phyloP scores from a whole-genome alignment of 495 filamentous ascomycete species.

The Neurospora pannonica region DNA sequence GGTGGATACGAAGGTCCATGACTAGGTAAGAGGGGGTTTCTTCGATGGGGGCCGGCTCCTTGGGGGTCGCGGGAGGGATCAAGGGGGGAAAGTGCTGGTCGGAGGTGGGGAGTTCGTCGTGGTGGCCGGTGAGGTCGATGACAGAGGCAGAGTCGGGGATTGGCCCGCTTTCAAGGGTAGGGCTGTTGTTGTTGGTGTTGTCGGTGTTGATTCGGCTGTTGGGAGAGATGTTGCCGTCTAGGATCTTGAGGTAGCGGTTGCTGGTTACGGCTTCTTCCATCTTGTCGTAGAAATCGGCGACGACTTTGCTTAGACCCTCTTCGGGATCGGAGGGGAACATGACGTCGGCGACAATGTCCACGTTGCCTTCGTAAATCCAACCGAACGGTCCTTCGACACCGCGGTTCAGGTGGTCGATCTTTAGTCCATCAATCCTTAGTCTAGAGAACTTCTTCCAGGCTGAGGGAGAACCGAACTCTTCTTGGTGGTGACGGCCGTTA shows the following conservation, averaged over 20 bases:
- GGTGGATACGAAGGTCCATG: conserved; percentile 81
- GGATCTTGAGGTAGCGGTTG: conserved; percentile 46
- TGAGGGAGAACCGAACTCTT: conserved; percentile 32
- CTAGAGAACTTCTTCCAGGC: conserved; percentile 91
- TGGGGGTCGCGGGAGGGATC: not conserved
- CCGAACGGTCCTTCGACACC: conserved; percentile 91
- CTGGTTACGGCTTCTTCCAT: conserved; percentile 85
- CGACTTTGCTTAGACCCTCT: conserved; percentile 79
- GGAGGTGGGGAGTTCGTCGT: not conserved
- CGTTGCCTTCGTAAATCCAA: conserved; percentile 93
- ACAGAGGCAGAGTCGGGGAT: not conserved
- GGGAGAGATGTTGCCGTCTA: conserved; percentile 24
- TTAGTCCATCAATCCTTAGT: conserved; percentile 83
- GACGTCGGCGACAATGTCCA: conserved; percentile 93
- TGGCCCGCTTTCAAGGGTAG: conserved; percentile 2
- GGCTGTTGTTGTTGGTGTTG: conserved; percentile 5
- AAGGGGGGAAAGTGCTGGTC: not conserved
- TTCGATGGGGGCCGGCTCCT: conserved; percentile 13
- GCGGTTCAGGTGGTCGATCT: conserved; percentile 91
- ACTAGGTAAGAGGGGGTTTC: conserved; percentile 64
- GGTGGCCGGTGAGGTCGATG: not conserved
- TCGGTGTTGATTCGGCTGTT: conserved; percentile 16
- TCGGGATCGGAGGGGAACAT: conserved; percentile 83
- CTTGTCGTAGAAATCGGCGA: conserved; percentile 88
- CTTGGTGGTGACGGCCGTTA: conserved; percentile 38